Percentiles rank a stretch among this genome's conserved stretches.
Conservation (phyloP, 306 rosid species). For the Prinsepia uniflora region DNA sequence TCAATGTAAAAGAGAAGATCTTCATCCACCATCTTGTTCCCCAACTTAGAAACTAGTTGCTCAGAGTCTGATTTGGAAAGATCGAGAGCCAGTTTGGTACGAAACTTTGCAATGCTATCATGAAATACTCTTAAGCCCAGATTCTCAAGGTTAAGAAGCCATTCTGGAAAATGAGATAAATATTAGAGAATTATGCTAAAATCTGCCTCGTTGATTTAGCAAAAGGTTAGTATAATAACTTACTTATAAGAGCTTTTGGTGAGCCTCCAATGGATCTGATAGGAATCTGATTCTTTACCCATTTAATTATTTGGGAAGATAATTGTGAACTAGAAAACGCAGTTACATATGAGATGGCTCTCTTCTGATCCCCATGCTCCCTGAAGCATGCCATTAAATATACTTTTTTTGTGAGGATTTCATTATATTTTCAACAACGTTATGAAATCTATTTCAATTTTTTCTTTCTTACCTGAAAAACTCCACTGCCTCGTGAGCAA, state of each 20-base stretch:
- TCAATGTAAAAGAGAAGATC: constrained; percentile 55
- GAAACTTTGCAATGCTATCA: constrained; percentile 37
- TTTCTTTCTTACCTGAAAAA: constrained; percentile 46
- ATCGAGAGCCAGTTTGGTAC: constrained; percentile 33
- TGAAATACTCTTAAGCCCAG: constrained; percentile 58
- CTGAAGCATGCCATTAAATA: constrained; percentile 34
- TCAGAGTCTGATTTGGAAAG: constrained; percentile 24
- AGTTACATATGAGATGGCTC: constrained; percentile 46
- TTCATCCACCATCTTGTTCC: constrained; percentile 38
- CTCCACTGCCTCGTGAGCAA: constrained; percentile 53
- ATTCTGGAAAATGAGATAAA: constrained; percentile 41
- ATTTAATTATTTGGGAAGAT: constrained; percentile 48
- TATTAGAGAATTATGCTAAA: neutral
- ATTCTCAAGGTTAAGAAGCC: constrained; percentile 64
- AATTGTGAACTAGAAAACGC: constrained; percentile 57
- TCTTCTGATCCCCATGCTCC: constrained; percentile 63
- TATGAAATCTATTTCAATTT: neutral
- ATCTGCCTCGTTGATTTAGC: neutral
- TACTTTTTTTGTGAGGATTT: constrained; percentile 14
- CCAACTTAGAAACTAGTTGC: constrained; percentile 28
- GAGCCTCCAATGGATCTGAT: constrained; percentile 41
- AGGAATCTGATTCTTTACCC: constrained; percentile 37
- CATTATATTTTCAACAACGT: constrained; percentile 8
- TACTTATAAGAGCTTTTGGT: constrained; percentile 54
- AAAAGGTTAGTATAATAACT: constrained; percentile 15